Percentiles rank a stretch among this genome's conserved stretches.
These are phyloP conservation scores for Colletotrichum musae DNA, from an alignment of 2,329 filamentous ascomycete species.

Conservation along the genomic window DNA sequence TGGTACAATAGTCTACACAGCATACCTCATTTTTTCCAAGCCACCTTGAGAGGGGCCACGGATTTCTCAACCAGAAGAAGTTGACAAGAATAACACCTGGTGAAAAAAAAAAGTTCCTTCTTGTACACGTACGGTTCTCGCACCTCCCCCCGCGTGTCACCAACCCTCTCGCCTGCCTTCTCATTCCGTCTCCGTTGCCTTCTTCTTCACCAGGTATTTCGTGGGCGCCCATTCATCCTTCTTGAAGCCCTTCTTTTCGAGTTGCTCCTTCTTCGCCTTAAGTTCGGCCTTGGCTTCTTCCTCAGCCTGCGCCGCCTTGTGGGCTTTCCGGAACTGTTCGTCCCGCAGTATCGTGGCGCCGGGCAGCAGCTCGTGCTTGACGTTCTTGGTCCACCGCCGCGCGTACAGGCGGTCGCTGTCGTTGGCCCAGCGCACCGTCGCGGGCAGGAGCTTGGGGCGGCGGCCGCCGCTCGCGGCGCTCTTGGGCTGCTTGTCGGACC, in stretches of 20 bases:
- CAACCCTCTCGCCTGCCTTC: background rate
- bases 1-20: slow-evolving; percentile 42
- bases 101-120: slow-evolving; percentile 17
- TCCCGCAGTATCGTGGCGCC: slow-evolving; percentile 2
- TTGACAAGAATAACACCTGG: slow-evolving; percentile 11
- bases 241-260: too few relatives aligned
- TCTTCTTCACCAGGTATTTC: too few relatives aligned
- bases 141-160: background rate
- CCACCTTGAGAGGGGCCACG: background rate
- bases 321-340: slow-evolving; percentile 19
- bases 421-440: slow-evolving; percentile 67
- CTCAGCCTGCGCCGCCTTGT: slow-evolving; percentile 12
- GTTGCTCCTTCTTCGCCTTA: slow-evolving; percentile 38
- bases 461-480: too few relatives aligned
- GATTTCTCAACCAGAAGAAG: background rate
- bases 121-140: slow-evolving; percentile 24
- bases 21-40: slow-evolving; percentile 7
- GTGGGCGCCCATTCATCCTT: too few relatives aligned
- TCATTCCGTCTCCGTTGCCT: too few relatives aligned
- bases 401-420: slow-evolving; percentile 64
- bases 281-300: background rate
- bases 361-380: slow-evolving; percentile 61
- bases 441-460: slow-evolving; percentile 52
- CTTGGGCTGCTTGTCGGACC: background rate
- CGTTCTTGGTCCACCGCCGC: slow-evolving; percentile 65